phyloP scores from a whole-genome alignment of 2,329 filamentous ascomycete species.

The Malbranchea cinnamomea region DNA sequence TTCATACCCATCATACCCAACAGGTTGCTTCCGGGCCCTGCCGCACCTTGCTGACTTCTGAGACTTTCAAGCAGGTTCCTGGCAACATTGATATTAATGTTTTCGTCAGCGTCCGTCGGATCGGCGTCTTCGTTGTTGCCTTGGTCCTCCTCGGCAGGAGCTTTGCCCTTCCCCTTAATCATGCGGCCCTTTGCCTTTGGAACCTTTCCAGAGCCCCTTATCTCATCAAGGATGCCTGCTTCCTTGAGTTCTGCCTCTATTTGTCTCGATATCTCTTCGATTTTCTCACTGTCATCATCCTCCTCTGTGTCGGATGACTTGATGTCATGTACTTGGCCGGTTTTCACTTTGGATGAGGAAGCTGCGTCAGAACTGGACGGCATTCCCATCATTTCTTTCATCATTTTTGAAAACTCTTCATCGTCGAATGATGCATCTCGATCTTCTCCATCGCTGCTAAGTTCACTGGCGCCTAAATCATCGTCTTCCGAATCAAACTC shows the following conservation, averaged over 20 bases:
- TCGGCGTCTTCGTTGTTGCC: slow-evolving; percentile 14
- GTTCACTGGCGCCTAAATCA: too few relatives aligned
- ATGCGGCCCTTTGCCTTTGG: slow-evolving; percentile 11
- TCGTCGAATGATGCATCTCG: slow-evolving; percentile 71
- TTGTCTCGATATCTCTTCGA: slow-evolving; percentile 28
- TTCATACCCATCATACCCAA: slow-evolving; percentile 72
- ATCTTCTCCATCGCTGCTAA: slow-evolving; percentile 52
- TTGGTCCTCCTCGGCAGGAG: slow-evolving; percentile 11
- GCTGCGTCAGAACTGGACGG: slow-evolving; percentile 24
- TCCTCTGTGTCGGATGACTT: slow-evolving; percentile 27
- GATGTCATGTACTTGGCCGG: background rate
- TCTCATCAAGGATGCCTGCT: slow-evolving; percentile 30
- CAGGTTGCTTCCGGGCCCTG: slow-evolving; percentile 77
- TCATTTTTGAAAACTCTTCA: slow-evolving; percentile 68
- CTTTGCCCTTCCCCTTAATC: slow-evolving; percentile 18
- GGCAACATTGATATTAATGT: slow-evolving; percentile 74
- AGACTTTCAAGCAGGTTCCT: slow-evolving; percentile 87
- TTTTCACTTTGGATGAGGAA: slow-evolving; percentile 16
- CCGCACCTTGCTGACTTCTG: slow-evolving; percentile 71
- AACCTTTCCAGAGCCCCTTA: slow-evolving; percentile 13
- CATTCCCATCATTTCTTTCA: slow-evolving; percentile 81
- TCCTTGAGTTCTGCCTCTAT: slow-evolving; percentile 34
- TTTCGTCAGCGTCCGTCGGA: slow-evolving; percentile 29
- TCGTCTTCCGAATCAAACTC: slow-evolving; percentile 52
- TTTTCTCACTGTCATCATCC: slow-evolving; percentile 39